Percentiles rank a stretch among this genome's conserved stretches.
Evolutionary conservation across 2,329 filamentous ascomycete genomes (phyloP).

Genomic region (Alternaria viburni): DNA sequence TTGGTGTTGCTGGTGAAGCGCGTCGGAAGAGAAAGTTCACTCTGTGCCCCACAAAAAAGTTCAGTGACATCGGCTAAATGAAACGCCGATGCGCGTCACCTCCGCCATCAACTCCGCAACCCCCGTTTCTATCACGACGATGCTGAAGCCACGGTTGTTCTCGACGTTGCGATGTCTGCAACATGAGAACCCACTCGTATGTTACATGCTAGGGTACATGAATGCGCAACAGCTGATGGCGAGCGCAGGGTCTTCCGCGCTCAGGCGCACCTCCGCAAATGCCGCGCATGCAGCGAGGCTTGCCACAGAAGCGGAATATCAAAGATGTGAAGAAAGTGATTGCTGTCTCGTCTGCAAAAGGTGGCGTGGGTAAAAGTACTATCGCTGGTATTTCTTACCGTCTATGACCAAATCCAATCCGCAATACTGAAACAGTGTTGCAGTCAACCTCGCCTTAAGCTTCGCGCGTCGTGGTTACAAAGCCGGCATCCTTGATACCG

Average conservation of each 20-base stretch:
- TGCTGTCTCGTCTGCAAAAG: slow-evolving; percentile 96
- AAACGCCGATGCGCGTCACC: slow-evolving; percentile 28
- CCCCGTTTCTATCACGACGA: slow-evolving; percentile 18
- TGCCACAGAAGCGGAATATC: slow-evolving; percentile 82
- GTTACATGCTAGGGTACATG: slow-evolving; percentile 9
- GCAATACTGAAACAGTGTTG: slow-evolving; percentile 2
- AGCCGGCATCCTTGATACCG: slow-evolving; percentile 88
- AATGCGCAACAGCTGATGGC: slow-evolving; percentile 9
- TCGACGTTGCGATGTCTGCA: slow-evolving; percentile 58
- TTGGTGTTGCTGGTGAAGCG: slow-evolving; percentile 1
- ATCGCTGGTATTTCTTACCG: slow-evolving; percentile 68
- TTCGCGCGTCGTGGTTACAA: slow-evolving; percentile 83
- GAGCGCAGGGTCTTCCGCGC: slow-evolving; percentile 76
- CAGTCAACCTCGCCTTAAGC: slow-evolving; percentile 80
- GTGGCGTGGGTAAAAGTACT: slow-evolving; percentile 97
- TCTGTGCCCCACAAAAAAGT: slow-evolving; percentile 41
- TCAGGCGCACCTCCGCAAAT: slow-evolving; percentile 70
- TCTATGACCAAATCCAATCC: not conserved
- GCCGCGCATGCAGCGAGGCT: slow-evolving; percentile 77
- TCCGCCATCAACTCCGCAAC: slow-evolving; percentile 32
- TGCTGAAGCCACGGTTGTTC: slow-evolving; percentile 58
- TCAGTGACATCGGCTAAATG: slow-evolving; percentile 21
- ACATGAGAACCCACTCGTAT: slow-evolving; percentile 90
- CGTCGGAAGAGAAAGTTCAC: slow-evolving; percentile 22
- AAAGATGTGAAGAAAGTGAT: slow-evolving; percentile 88